Evolutionary conservation across 2,329 filamentous ascomycete species (phyloP).

Genomic region (Pseudopithomyces maydicus): DNA sequence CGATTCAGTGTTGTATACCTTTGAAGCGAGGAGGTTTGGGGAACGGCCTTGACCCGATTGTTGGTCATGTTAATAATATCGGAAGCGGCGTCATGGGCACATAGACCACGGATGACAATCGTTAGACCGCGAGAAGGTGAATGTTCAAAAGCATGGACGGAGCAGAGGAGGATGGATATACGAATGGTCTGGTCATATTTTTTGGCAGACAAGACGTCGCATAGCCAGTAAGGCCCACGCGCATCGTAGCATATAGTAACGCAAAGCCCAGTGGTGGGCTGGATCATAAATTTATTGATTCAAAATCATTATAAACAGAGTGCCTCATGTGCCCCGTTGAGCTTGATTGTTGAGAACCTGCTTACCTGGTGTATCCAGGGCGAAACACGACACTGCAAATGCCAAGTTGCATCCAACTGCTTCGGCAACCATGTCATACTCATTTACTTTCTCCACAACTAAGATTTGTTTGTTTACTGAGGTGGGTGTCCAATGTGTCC

Average conservation of each 20-base stretch:
- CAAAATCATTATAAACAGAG: neutral
- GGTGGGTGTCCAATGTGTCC: no score
- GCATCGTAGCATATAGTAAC: conserved; percentile 1
- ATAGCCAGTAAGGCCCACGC: neutral
- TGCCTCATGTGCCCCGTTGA: no score
- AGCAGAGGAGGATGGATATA: conserved; percentile 1
- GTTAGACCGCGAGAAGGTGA: neutral
- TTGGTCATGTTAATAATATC: neutral
- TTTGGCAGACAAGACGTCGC: neutral
- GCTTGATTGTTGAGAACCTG: no score
- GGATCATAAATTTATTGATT: neutral
- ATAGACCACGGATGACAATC: conserved; percentile 1
- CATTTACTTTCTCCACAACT: neutral
- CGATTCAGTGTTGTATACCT: conserved; percentile 6
- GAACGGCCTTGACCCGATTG: neutral
- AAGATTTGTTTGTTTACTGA: neutral
- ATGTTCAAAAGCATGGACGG: neutral
- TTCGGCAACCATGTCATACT: neutral
- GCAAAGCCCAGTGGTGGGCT: neutral
- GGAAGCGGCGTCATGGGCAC: neutral
- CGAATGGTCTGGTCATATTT: neutral
- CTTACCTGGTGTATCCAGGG: no score
- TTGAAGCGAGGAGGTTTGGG: neutral
- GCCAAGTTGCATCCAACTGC: no score
- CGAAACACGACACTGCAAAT: no score